Base-by-base conservation (phyloP, 495 filamentous ascomycete genomes). In the Chaetomidium leptoderma region DNA sequence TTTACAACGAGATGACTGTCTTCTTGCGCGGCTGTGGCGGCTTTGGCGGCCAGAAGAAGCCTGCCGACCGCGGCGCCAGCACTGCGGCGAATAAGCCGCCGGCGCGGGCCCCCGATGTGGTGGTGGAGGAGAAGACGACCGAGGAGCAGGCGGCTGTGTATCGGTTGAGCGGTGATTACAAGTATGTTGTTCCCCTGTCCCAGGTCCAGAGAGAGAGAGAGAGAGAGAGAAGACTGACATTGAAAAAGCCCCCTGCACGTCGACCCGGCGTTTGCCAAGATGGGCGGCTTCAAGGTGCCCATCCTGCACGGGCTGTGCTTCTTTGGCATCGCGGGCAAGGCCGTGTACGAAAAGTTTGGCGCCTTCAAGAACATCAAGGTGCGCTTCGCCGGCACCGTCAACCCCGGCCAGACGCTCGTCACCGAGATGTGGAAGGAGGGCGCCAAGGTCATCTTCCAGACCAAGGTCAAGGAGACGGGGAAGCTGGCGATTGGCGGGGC, bases 381-480 rank as follows among this genome's bases (percentile, higher is more conserved):
- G 6, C 76, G 93, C 59, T 98, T 98, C 75, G 92, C 91, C 6
- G 95, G 93, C 39, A 87, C 90, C 13, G 93, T 98, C 2, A 63
- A 92, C 24, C 95, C 93, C 1, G 95, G 93, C 6, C 90, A 98
- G 83, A 97, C 90, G 50, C 82, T 98, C 35, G 82, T 85, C 65
- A 97, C 92, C 30, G 93, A 97, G 83, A 95, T 96, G 90, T 98
- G 93, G 93, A 96, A 91, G 81, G 91, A 92, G 68, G 88, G 85
- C n/a, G 42, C 30, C n/a, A 82, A 82, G 66, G 86, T 98, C 26
- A 73, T 96, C 46, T 98, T 98, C 80, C 91, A 97, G 82, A 84
- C 85, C 19, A 92, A 83, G 68, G 93, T 98, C 40, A 89, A 91
- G 67, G 93, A 98, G 81, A 98, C 93, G 49, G 95, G 93, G 44